Evolutionary conservation across 2,329 filamentous ascomycete species (phyloP).

Genomic region (Epichloe uncinata): DNA sequence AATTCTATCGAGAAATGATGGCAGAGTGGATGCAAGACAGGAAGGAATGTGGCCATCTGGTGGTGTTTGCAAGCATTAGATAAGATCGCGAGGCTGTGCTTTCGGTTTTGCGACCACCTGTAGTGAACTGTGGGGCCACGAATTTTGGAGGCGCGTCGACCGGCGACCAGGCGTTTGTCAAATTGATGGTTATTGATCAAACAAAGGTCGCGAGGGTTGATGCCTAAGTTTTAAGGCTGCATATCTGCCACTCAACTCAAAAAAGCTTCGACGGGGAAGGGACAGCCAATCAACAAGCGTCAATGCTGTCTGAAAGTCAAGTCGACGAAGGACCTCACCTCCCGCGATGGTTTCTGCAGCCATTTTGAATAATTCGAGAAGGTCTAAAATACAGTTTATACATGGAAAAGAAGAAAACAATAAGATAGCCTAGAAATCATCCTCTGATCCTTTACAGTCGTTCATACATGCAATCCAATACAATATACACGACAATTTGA

Average conservation of each 20-base stretch:
- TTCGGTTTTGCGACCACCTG: slow-evolving; percentile 2
- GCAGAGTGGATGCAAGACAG: slow-evolving; percentile 18
- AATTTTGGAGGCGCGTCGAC: slow-evolving; percentile 7
- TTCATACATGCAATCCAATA: not conserved
- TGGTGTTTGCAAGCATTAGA: slow-evolving; percentile 18
- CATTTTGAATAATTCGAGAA: not conserved
- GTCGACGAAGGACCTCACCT: no score
- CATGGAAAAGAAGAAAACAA: no score
- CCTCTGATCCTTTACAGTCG: no score
- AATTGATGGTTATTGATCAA: not conserved
- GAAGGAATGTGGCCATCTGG: slow-evolving; percentile 22
- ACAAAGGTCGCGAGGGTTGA: not conserved
- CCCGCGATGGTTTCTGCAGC: not conserved
- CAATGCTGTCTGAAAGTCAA: no score
- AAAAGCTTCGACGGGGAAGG: not conserved
- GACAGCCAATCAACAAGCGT: not conserved
- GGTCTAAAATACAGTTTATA: no score
- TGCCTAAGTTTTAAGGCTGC: slow-evolving; percentile 12
- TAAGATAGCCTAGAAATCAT: no score
- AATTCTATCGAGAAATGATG: slow-evolving; percentile 16
- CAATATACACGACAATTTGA: not conserved
- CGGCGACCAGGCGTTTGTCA: not conserved
- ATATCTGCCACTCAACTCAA: not conserved
- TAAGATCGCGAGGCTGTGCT: slow-evolving; percentile 4
- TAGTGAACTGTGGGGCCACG: slow-evolving; percentile 14